Conservation (phyloP, 2,329 filamentous ascomycete species). For the Clonostachys solani region DNA sequence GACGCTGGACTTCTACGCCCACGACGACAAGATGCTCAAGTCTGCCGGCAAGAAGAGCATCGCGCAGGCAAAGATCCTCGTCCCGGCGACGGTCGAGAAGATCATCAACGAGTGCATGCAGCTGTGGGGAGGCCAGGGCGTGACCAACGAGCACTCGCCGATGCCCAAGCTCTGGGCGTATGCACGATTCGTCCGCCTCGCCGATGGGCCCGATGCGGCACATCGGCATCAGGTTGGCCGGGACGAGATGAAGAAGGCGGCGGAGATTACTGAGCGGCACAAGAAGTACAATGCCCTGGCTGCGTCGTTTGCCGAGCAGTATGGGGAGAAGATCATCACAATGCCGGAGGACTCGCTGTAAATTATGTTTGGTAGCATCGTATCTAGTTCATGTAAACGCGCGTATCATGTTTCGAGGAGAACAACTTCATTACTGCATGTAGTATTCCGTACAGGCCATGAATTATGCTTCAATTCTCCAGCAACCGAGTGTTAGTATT, state of each 20-base stretch:
- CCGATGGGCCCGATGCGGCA: conserved; percentile 88
- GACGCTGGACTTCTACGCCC: conserved; percentile 78
- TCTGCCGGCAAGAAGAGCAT: conserved; percentile 75
- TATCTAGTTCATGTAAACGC: no score
- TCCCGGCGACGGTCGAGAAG: conserved; percentile 69
- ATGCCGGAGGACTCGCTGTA: conserved; percentile 12
- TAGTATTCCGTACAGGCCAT: no score
- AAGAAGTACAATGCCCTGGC: conserved; percentile 56
- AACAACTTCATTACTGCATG: no score
- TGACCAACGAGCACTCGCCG: conserved; percentile 79
- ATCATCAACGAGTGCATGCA: conserved; percentile 92
- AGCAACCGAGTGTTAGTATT: no score
- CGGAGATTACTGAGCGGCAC: conserved; percentile 53
- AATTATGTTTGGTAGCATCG: not conserved
- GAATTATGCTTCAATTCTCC: no score
- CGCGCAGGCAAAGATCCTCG: conserved; percentile 83
- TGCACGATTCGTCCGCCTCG: conserved; percentile 72
- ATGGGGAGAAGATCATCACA: conserved; percentile 27
- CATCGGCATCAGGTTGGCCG: conserved; percentile 71
- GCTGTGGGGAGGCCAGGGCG: conserved; percentile 78
- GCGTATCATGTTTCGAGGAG: no score
- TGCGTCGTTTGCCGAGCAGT: conserved; percentile 55
- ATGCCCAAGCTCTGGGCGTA: conserved; percentile 68
- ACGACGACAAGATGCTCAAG: conserved; percentile 44
- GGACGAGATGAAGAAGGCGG: conserved; percentile 67